phyloP scores from a whole-genome alignment of 768 basidiomycete species.

The Cubamyces lactineus region DNA sequence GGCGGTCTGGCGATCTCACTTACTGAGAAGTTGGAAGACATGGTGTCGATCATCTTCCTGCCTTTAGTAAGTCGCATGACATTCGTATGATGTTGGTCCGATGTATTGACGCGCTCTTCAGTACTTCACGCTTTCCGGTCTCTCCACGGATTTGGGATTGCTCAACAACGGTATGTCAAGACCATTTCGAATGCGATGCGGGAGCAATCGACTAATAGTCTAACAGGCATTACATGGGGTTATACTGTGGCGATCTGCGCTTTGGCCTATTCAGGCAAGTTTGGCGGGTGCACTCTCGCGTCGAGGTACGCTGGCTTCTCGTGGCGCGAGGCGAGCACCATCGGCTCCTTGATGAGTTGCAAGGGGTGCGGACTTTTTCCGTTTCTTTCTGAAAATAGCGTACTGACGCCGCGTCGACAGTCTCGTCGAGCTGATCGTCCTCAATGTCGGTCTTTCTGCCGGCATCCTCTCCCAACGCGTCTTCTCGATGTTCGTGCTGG shows the following conservation, averaged over 20 bases:
- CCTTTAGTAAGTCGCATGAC: conserved; percentile 60
- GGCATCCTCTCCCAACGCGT: conserved; percentile 72
- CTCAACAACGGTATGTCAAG: conserved; percentile 63
- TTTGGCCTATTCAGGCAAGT: conserved; percentile 87
- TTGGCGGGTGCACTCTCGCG: conserved; percentile 78
- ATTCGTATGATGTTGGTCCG: background rate
- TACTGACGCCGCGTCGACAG: conserved; percentile 37
- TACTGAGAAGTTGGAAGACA: conserved; percentile 97
- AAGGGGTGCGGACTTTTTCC: conserved; percentile 67
- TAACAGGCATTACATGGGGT: conserved; percentile 78
- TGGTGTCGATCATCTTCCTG: conserved; percentile 87
- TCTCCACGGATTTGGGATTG: conserved; percentile 86
- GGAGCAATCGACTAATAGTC: background rate
- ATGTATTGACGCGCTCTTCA: conserved; percentile 32
- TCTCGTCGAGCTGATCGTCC: conserved; percentile 91
- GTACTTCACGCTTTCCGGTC: conserved; percentile 93
- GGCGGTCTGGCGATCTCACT: conserved; percentile 84
- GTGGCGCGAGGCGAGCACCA: conserved; percentile 79
- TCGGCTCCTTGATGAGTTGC: conserved; percentile 94
- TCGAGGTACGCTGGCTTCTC: conserved; percentile 70
- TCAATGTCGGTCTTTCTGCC: conserved; percentile 89
- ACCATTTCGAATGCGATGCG: background rate
- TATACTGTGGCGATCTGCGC: conserved; percentile 80
- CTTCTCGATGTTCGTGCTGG: conserved; percentile 95
- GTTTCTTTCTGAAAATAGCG: background rate